Percentiles rank a stretch among this genome's conserved stretches.
These are phyloP conservation scores for Vitis rotundifolia DNA, from an alignment of 164 flowering plant species.

Conservation along the genomic window DNA sequence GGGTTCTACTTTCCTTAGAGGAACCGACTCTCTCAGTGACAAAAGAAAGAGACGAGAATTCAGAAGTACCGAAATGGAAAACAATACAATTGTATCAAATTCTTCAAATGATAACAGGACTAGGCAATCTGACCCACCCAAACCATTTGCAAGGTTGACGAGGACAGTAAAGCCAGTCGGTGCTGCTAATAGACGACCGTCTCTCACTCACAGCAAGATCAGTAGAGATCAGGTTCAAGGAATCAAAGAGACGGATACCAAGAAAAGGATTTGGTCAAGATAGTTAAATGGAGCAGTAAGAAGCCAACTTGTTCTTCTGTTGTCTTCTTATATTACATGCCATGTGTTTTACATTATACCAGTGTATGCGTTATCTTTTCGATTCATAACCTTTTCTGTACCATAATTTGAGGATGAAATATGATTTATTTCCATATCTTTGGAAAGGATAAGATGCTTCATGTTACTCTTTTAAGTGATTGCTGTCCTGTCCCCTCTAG, in stretches of 20 bases:
- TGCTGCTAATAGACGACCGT: conserved; percentile 29
- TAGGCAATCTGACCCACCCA: conserved; percentile 57
- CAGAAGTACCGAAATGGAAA: conserved; percentile 60
- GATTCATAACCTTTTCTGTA: background rate
- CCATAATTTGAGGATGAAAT: background rate
- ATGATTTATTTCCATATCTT: too few relatives aligned
- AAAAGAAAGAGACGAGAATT: conserved; percentile 51
- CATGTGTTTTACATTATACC: too few relatives aligned
- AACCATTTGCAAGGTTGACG: conserved; percentile 37
- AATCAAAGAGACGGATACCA: conserved; percentile 53
- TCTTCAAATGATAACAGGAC: conserved; percentile 30
- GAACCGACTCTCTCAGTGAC: conserved; percentile 36
- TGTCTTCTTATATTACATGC: background rate
- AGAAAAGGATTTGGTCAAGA: conserved; percentile 68
- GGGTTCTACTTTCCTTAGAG: conserved; percentile 40
- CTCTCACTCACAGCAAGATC: conserved; percentile 27
- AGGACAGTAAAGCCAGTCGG: conserved; percentile 36
- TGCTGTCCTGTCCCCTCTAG: too few relatives aligned
- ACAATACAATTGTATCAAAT: conserved; percentile 19
- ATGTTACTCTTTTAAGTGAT: too few relatives aligned
- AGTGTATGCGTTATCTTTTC: too few relatives aligned
- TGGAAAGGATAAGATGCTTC: too few relatives aligned
- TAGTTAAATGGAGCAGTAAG: conserved; percentile 12
- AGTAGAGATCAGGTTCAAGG: conserved; percentile 52
- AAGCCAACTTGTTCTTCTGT: background rate